A percentile compares a stretch with the other conserved stretches of the same genome.
Evolutionary conservation across 2,329 filamentous ascomycete genomes (phyloP).

Genomic region (Diaporthe citriasiana): DNA sequence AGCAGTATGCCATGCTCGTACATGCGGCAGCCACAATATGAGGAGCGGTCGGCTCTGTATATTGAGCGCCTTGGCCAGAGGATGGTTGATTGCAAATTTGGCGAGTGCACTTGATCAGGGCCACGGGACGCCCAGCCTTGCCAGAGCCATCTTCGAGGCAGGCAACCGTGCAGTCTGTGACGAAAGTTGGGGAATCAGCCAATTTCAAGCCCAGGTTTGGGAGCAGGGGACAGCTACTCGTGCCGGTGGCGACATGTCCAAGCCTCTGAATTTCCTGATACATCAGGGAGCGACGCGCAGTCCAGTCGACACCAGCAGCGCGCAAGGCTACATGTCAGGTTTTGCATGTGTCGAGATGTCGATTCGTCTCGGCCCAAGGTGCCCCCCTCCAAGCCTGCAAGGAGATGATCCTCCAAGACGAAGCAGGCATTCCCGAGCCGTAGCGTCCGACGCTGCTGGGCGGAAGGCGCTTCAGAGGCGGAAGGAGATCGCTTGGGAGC

Average conservation of each 20-base stretch:
- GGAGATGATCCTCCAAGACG: background rate
- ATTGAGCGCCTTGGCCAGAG: conserved; percentile 1
- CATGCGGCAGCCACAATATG: background rate
- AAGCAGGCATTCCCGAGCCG: conserved; percentile 29
- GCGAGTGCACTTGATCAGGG: background rate
- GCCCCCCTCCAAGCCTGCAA: background rate
- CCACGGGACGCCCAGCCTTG: background rate
- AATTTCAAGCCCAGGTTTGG: background rate
- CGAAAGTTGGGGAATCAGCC: background rate
- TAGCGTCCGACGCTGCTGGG: conserved; percentile 3
- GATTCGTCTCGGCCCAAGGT: background rate
- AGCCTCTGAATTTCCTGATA: background rate
- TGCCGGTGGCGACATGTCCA: conserved; percentile 4
- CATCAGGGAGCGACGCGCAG: background rate
- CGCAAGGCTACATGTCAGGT: background rate
- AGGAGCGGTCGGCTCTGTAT: too few relatives aligned
- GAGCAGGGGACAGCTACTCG: background rate
- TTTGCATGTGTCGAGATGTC: background rate
- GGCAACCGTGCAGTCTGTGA: background rate
- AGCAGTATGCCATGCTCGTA: conserved; percentile 6
- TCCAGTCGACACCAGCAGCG: background rate
- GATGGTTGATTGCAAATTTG: background rate
- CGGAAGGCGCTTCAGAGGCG: conserved; percentile 21
- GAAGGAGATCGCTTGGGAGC: conserved; percentile 27
- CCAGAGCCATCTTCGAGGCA: background rate